Evolutionary conservation across 768 basidiomycete species (phyloP).

Genomic region (Coprinellus aureogranulatus): DNA sequence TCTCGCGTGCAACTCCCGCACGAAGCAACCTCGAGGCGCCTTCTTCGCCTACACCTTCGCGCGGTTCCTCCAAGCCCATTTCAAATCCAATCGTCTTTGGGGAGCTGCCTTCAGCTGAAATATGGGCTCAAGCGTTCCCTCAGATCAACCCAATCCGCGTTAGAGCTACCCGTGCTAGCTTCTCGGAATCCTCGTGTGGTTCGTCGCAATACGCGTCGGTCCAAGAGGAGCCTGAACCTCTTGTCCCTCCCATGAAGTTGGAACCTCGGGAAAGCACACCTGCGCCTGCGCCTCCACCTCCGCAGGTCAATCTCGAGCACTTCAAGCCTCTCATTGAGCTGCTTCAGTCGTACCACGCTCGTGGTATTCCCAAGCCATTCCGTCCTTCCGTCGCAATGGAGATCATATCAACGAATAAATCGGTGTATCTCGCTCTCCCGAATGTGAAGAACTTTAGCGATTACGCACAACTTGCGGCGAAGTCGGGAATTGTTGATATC

Average conservation of each 20-base stretch:
- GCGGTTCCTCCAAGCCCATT: neutral
- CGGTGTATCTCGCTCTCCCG: constrained; percentile 22
- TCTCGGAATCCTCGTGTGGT: neutral
- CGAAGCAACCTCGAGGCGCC: neutral
- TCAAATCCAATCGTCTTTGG: no score
- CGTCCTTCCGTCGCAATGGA: constrained; percentile 34
- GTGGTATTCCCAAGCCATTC: constrained; percentile 24
- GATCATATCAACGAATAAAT: constrained; percentile 21
- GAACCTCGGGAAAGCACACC: neutral
- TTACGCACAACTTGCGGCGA: constrained; percentile 33
- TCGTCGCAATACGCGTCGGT: neutral
- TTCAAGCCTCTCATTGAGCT: constrained; percentile 32
- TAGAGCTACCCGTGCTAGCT: neutral
- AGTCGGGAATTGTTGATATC: constrained; percentile 33
- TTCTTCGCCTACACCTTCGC: neutral
- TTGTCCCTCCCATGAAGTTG: no score
- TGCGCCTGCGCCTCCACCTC: neutral
- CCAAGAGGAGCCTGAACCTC: neutral
- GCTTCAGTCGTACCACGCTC: constrained; percentile 27
- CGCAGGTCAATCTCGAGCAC: no score
- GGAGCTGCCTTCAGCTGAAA: no score
- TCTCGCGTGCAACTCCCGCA: neutral
- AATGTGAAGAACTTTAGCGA: constrained; percentile 27
- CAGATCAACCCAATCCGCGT: neutral
- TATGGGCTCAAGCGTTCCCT: no score